Base-by-base conservation (phyloP, 192 early-diverging fungal genomes). In the Backusella australiensis region DNA sequence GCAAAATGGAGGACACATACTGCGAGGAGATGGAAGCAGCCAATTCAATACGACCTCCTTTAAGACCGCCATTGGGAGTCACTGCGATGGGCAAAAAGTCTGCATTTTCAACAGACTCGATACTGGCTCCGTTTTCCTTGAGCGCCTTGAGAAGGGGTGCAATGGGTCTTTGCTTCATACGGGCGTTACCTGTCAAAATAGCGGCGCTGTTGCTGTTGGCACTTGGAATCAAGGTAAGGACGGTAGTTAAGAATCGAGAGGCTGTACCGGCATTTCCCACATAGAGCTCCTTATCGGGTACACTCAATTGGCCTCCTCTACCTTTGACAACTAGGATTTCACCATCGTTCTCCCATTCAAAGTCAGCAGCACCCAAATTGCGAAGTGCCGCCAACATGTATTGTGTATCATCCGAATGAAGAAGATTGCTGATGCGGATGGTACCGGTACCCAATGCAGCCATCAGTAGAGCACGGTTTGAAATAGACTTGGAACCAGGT, bases 261-360 rank as follows among this genome's bases (percentile, higher is more conserved):
- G 98, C 98, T 5, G 98, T 99, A 63, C 98, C 98, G 9, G 98
- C 98, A 77, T 99, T 99, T 59, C 98, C 98, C 67, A 99, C 80
- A 83, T 96, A 99, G 46, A 99, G 83, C 77, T 96, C 96, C 17
- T 78, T 80, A 69, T 81, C 82, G 6, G 96, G 96, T 21, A 93
- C 89, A 35, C 85, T 82, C 72, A 98, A 82, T 53, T 83, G 84
- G 4, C 96, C 97, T 21, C 89, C 90, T 52, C 93, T 91, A 70
- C 97, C 98, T 0, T 80, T 81, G 0, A 99, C 91, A 0, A 97
- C 88, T n/a, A 99, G 84, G 3, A 92, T 94, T 41, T 95, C 91
- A 23, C 97, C 98, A 80, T 94, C 90, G 77, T 98, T 92, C 83
- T 97, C 96, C 96, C 96, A 98, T 66, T 87, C 86, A 79, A 95